Evolutionary conservation across 1,284 basidiomycete species (phyloP), one percentile per base, ranked within the genome.

Genomic region (Ganoderma boninense): DNA sequence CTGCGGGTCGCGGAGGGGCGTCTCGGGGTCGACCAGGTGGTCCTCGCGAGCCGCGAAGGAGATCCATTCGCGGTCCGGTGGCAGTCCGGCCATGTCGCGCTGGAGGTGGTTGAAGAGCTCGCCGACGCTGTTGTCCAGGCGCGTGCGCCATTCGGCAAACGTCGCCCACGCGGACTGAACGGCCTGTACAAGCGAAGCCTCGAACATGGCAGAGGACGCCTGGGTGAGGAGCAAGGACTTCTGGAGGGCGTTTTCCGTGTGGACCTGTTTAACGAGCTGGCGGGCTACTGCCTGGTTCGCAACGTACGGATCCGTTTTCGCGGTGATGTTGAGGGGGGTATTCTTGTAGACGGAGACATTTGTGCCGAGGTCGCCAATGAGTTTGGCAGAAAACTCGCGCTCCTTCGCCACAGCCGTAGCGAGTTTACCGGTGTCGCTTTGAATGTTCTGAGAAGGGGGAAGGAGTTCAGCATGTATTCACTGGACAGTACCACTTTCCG

Each of bases 181-280:
- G 42, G 95, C 92, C 75, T 95, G 94, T 52, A 99, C 96, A 77
- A 99, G 95, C 71, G 97, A 97, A 78, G 97, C 95, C 82, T 99
- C 97, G 77, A 99, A 99, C 81, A 98, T 94, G 29, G 97, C 97
- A 62, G 94, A 96, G 82, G 98, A 98, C 78, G 98, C 94, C 81
- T 99, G 97, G 91, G 98, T 99, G 81, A 99, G 98, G 79, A 99
- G 93, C 79, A 99, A 95, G n/a, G 93, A 96, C 82, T 99, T 99
- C 83, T 99, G 98, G 23, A 99, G 89, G 0, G 97, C 92, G 79
- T 99, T 99, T 84, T 99, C 98, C 83, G 98, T 97, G 82, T 97
- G 92, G 62, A 99, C 96, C 82, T 97, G 95, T 79, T 94, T 96
- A 77, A 94, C 91, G 60, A 99, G 92, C 83, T 99, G 97, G 70